These are phyloP conservation scores for Dendrobium officinale DNA, from an alignment of 106 monocot species.

Conservation along the genomic window DNA sequence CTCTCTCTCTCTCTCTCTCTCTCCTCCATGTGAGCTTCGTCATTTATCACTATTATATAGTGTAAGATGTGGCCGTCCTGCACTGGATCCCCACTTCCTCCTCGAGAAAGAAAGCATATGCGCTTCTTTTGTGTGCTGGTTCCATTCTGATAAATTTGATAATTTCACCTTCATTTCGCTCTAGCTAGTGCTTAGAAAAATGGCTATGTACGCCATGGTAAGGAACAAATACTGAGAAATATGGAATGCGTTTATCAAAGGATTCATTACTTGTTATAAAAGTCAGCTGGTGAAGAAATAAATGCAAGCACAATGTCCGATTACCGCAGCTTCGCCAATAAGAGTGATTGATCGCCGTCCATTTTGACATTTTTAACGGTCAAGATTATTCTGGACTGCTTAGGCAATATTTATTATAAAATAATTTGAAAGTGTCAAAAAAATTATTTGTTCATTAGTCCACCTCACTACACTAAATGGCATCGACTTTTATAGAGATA, in stretches of 20 bases:
- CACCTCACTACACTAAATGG: too few relatives aligned
- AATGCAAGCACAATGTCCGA: neutral
- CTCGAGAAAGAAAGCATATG: slow-evolving; percentile 7
- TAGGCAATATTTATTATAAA: too few relatives aligned
- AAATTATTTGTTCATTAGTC: too few relatives aligned
- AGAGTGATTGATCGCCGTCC: neutral
- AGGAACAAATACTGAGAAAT: neutral
- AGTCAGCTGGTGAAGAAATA: slow-evolving; percentile 4
- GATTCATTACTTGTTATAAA: neutral
- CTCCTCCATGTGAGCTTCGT: too few relatives aligned
- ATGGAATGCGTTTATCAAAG: neutral
- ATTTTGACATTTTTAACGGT: neutral
- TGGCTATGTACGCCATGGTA: too few relatives aligned
- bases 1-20: too few relatives aligned
- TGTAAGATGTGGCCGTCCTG: too few relatives aligned
- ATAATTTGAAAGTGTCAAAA: too few relatives aligned
- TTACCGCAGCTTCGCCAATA: neutral
- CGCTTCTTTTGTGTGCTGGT: neutral
- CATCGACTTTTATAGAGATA: too few relatives aligned
- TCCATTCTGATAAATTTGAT: neutral
- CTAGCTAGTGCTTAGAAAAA: neutral
- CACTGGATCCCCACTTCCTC: neutral
- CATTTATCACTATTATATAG: too few relatives aligned
- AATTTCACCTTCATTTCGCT: neutral
- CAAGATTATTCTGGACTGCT: neutral